Percentiles rank a stretch among this genome's conserved stretches.
Conservation (phyloP, 208 protist species). For the Acanthamoeba royreba region DNA sequence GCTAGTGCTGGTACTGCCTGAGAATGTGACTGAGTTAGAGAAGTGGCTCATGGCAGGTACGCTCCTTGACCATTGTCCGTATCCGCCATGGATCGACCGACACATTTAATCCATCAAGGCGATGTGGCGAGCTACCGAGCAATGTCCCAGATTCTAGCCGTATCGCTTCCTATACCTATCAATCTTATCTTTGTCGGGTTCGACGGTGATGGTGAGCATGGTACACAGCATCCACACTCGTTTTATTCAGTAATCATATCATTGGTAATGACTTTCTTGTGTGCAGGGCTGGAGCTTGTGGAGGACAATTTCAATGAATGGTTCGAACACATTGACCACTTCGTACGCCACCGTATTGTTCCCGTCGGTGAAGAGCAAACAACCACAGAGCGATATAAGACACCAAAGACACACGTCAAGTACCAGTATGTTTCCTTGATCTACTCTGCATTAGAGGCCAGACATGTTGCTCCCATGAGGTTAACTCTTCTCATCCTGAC, state of each 20-base stretch:
- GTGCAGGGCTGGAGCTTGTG: background rate
- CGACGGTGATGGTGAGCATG: background rate
- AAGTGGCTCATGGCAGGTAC: background rate
- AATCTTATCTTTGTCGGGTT: constrained; percentile 34
- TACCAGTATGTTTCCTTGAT: background rate
- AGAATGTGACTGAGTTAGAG: background rate
- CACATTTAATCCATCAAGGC: background rate
- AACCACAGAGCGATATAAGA: constrained; percentile 1
- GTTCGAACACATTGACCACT: constrained; percentile 47
- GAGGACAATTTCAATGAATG: constrained; percentile 15
- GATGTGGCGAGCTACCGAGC: background rate
- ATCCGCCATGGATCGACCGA: no score
- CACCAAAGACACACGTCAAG: constrained; percentile 1
- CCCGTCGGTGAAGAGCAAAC: constrained; percentile 32
- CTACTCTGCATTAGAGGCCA: no score
- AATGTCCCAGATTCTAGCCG: background rate
- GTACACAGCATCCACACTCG: background rate
- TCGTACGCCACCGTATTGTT: constrained; percentile 1
- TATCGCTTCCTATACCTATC: background rate
- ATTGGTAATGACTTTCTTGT: no score
- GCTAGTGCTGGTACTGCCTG: background rate
- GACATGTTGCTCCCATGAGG: background rate
- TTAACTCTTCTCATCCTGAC: background rate
- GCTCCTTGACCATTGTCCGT: no score
- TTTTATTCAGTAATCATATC: no score